Conservation (phyloP, 768 basidiomycete species). For the Phanerochaete sordida region DNA sequence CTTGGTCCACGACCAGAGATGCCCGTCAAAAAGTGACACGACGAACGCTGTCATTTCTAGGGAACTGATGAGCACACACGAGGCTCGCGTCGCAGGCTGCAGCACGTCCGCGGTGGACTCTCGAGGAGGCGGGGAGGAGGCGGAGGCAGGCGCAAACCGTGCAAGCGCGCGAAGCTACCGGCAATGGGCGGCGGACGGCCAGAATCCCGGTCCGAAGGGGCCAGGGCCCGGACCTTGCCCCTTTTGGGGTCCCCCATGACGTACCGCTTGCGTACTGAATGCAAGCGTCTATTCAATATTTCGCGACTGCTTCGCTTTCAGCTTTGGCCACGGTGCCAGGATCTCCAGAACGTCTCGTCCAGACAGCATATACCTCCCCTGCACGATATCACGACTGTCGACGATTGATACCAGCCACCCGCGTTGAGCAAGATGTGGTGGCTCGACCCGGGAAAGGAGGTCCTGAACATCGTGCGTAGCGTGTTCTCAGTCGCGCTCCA, state of each 20-base stretch:
- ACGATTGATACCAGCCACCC: background rate
- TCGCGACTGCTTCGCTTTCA: background rate
- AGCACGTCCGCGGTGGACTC: too few species aligned
- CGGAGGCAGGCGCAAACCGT: background rate
- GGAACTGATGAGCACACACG: too few species aligned
- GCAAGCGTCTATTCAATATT: background rate
- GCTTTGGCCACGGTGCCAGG: background rate
- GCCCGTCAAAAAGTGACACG: too few species aligned
- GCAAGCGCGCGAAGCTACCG: background rate
- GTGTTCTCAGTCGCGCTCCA: background rate
- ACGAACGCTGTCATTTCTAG: too few species aligned
- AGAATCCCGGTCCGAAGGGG: background rate
- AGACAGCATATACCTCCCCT: background rate
- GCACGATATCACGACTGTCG: background rate
- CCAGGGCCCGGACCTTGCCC: background rate
- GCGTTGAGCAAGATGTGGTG: conserved; percentile 63
- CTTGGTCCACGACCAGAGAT: background rate
- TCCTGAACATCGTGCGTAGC: conserved; percentile 67
- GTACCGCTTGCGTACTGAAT: background rate
- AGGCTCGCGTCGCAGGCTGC: too few species aligned
- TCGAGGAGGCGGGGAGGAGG: background rate
- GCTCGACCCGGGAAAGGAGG: conserved; percentile 83
- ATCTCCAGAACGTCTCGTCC: background rate
- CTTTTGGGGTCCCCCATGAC: background rate
- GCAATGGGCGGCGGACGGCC: background rate